Percentiles rank a stretch among this genome's conserved stretches.
Evolutionary conservation across 148 eudicot genomes (phyloP).

Genomic region (Rhododendron ferrugineum): DNA sequence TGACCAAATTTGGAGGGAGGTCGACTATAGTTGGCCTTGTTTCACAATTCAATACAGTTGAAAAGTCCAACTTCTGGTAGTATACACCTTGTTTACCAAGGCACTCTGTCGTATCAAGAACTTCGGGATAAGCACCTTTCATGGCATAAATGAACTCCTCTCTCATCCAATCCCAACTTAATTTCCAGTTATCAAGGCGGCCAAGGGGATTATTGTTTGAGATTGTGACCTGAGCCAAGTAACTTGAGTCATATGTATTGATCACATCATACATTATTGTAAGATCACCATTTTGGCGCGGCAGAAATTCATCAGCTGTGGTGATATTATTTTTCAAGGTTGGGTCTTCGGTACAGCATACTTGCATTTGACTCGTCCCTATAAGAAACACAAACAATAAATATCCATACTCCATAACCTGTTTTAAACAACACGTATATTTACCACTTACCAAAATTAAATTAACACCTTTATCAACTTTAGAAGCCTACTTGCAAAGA

Average conservation of each 20-base stretch:
- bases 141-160: constrained; percentile 51
- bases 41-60: constrained; percentile 53
- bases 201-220: constrained; percentile 57
- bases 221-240: constrained; percentile 73
- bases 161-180: constrained; percentile 74
- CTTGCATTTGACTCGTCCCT: constrained; percentile 27
- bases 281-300: constrained; percentile 60
- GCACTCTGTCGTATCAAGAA: constrained; percentile 47
- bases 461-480: neutral
- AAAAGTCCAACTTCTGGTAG: constrained; percentile 45
- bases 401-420: neutral
- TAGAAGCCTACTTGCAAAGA: neutral
- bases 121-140: constrained; percentile 59
- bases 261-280: constrained; percentile 69
- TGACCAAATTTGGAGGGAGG: constrained; percentile 48
- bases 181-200: constrained; percentile 71
- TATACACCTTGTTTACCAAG: constrained; percentile 47
- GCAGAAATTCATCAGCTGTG: constrained; percentile 39
- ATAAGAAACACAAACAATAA: neutral
- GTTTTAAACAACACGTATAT: neutral
- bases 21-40: constrained; percentile 58
- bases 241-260: constrained; percentile 31
- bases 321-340: constrained; percentile 32
- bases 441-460: neutral
- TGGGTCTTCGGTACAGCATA: constrained; percentile 57